phyloP scores from a whole-genome alignment of 768 basidiomycete genomes.

The Hebeloma cylindrosporum region DNA sequence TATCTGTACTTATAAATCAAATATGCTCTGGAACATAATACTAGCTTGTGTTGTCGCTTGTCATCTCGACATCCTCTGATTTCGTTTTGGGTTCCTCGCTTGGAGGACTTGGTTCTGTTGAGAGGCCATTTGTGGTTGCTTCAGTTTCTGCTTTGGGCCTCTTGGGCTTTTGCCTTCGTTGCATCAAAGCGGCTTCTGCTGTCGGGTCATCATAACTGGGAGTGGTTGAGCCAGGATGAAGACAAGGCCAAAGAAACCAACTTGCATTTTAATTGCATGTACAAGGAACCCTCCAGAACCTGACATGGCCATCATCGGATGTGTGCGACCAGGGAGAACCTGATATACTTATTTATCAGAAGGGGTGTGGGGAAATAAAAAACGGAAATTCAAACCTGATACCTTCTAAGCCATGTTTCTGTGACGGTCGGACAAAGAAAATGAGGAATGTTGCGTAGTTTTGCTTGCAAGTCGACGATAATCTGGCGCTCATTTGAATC shows the following conservation, averaged over 20 bases:
- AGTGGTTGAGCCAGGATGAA: not conserved
- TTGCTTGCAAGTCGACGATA: constrained; percentile 74
- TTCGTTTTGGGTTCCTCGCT: not conserved
- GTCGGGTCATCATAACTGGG: constrained; percentile 64
- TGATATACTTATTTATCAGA: constrained; percentile 17
- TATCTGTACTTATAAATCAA: constrained; percentile 2
- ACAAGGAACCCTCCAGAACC: constrained; percentile 89
- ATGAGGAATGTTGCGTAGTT: constrained; percentile 60
- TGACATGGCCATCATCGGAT: constrained; percentile 90
- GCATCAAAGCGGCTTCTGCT: constrained; percentile 52
- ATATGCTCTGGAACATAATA: constrained; percentile 4
- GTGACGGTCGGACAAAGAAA: constrained; percentile 80
- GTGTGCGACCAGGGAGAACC: constrained; percentile 93
- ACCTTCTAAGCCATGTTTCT: constrained; percentile 85
- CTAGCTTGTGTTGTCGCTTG: constrained; percentile 8
- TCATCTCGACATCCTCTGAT: constrained; percentile 10
- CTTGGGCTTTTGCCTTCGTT: constrained; percentile 44
- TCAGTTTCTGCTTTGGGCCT: constrained; percentile 26
- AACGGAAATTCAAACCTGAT: constrained; percentile 59
- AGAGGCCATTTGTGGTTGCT: not conserved
- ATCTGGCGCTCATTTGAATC: constrained; percentile 41
- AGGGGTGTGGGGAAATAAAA: not conserved
- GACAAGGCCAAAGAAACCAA: not conserved
- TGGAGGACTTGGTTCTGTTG: not conserved
- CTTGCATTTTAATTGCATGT: constrained; percentile 83